These are phyloP conservation scores for Echeveria elegans DNA, from an alignment of 164 flowering plant genomes.

Conservation along the genomic window DNA sequence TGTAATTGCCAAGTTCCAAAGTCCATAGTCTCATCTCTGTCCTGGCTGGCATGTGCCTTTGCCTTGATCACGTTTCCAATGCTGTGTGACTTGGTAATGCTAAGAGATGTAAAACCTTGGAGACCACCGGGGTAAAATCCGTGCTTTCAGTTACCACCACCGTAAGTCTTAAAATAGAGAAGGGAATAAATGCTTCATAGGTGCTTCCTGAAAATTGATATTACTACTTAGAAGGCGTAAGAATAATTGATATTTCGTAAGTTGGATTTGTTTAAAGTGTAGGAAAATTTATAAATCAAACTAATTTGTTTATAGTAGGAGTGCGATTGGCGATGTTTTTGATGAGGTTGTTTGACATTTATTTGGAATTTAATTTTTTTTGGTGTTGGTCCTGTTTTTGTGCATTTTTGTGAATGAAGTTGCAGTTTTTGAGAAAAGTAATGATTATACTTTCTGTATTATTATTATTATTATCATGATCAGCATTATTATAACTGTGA, in stretches of 20 bases:
- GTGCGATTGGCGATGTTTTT: not conserved
- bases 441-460: not conserved
- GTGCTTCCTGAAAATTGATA: not conserved
- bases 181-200: not conserved
- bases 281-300: not conserved
- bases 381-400: not conserved
- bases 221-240: not conserved
- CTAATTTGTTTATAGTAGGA: not conserved
- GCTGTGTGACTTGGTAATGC: not conserved
- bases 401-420: not conserved
- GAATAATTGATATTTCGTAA: not conserved
- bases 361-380: not conserved
- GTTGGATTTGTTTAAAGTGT: not conserved
- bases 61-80: not conserved
- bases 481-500: not conserved
- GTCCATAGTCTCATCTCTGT: not conserved
- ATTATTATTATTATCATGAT: not conserved
- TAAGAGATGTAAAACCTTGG: not conserved
- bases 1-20: not conserved
- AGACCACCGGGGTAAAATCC: not conserved
- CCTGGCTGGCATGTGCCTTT: not conserved
- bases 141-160: not conserved
- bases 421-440: not conserved
- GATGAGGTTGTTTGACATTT: not conserved
- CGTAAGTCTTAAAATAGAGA: not conserved